phyloP scores from a whole-genome alignment of 106 monocot species.

The Dendrobium chrysotoxum region DNA sequence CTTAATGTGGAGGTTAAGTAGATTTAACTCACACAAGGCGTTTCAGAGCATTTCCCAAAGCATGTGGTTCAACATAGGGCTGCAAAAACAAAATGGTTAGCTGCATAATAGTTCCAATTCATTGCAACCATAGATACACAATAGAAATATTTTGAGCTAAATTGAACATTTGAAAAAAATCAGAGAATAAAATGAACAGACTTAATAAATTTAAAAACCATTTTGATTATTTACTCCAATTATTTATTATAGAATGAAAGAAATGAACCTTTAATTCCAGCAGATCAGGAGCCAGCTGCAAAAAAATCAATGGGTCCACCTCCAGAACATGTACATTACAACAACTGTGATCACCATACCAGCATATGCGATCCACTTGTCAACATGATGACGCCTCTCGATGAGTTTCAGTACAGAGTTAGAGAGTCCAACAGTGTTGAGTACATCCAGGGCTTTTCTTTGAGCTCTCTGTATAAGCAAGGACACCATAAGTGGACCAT shows the following conservation, averaged over 20 bases:
- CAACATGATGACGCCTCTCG: conserved; percentile 76
- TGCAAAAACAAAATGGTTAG: too few relatives aligned
- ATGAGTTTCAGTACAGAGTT: conserved; percentile 78
- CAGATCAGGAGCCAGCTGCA: background rate
- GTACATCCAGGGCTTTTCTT: conserved; percentile 79
- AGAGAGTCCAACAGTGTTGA: conserved; percentile 85
- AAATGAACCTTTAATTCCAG: background rate
- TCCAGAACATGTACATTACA: conserved; percentile 55
- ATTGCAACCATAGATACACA: too few relatives aligned
- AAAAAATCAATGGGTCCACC: conserved; percentile 61
- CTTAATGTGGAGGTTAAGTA: too few relatives aligned
- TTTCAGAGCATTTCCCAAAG: background rate
- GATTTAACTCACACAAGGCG: background rate
- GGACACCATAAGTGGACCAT: too few relatives aligned
- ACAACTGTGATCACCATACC: conserved; percentile 63
- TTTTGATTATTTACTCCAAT: too few relatives aligned
- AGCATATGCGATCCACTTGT: conserved; percentile 86
- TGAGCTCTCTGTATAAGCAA: conserved; percentile 50
- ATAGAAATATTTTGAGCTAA: too few relatives aligned
- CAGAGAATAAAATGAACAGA: too few relatives aligned
- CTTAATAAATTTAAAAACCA: too few relatives aligned
- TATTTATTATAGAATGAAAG: background rate
- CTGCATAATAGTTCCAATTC: too few relatives aligned
- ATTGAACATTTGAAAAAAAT: too few relatives aligned
- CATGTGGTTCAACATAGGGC: too few relatives aligned